Percentiles rank a stretch among this genome's conserved stretches.
Evolutionary conservation across 2,329 filamentous ascomycete species (phyloP).

Genomic region (Cordyceps javanica): DNA sequence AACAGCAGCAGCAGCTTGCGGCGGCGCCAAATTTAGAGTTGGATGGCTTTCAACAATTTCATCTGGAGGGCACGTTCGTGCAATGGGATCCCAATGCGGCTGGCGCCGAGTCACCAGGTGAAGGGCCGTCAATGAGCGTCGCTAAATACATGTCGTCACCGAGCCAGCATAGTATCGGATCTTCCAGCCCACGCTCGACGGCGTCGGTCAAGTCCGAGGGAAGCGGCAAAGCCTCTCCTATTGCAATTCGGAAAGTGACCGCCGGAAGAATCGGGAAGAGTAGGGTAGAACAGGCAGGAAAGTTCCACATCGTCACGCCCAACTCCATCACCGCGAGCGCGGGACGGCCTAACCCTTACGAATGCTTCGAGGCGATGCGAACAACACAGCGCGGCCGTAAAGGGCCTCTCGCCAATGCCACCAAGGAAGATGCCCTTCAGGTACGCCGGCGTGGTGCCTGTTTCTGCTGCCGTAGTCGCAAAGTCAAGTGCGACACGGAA

Average conservation of each 20-base stretch:
- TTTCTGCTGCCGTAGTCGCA: constrained; percentile 54
- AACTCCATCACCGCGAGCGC: constrained; percentile 45
- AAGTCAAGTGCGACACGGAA: constrained; percentile 52
- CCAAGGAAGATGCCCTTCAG: constrained; percentile 47
- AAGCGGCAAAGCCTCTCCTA: constrained; percentile 20
- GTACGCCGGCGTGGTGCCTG: constrained; percentile 50
- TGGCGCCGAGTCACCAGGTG: neutral
- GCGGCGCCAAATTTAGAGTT: neutral
- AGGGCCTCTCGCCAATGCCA: constrained; percentile 47
- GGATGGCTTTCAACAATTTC: neutral
- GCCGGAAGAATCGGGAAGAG: constrained; percentile 41
- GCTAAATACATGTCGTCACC: constrained; percentile 25
- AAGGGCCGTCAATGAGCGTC: constrained; percentile 2
- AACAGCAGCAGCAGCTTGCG: neutral
- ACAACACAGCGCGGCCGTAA: constrained; percentile 50
- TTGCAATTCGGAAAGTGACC: constrained; percentile 36
- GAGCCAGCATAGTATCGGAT: constrained; percentile 21
- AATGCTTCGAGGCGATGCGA: constrained; percentile 48
- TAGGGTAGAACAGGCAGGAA: constrained; percentile 31
- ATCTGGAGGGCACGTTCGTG: constrained; percentile 4
- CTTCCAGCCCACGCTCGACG: constrained; percentile 24
- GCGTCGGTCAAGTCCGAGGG: constrained; percentile 23
- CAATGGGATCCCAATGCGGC: neutral
- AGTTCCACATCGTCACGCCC: constrained; percentile 51
- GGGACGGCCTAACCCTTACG: constrained; percentile 45